A percentile compares a stretch with the other conserved stretches of the same genome.
Conservation (phyloP, 1,139 yeast species). For the Suhomyces panamericanus region DNA sequence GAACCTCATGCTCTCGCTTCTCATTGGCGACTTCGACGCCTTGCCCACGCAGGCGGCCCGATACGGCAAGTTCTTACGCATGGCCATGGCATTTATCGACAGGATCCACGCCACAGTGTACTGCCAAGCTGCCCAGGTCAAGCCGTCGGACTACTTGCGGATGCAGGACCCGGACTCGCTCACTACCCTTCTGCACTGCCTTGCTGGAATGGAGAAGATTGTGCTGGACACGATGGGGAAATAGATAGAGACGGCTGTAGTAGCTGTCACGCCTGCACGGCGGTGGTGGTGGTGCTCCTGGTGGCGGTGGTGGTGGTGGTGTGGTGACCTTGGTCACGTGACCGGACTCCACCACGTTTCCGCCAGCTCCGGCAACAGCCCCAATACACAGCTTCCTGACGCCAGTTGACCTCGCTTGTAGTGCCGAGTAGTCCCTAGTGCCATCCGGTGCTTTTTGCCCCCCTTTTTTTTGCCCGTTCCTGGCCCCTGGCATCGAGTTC, state of each 20-base stretch:
- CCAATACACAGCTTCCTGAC: too few species aligned
- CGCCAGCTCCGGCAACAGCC: not conserved
- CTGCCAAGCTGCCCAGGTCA: slow-evolving; percentile 3
- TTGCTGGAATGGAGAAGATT: slow-evolving; percentile 22
- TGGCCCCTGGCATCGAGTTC: not conserved
- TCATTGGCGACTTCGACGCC: slow-evolving; percentile 30
- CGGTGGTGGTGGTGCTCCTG: too few species aligned
- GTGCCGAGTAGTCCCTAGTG: too few species aligned
- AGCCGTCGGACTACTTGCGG: slow-evolving; percentile 18
- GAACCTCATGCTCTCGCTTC: slow-evolving; percentile 34
- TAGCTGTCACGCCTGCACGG: not conserved
- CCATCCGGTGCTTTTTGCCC: too few species aligned
- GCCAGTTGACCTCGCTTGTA: too few species aligned
- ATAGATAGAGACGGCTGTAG: too few species aligned
- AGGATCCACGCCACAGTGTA: slow-evolving; percentile 25
- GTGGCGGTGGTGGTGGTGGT: not conserved
- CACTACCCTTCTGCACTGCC: slow-evolving; percentile 20
- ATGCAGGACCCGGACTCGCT: slow-evolving; percentile 13
- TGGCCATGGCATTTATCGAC: slow-evolving; percentile 30
- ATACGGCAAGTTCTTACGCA: slow-evolving; percentile 27
- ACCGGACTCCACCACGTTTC: not conserved
- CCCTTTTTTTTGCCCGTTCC: too few species aligned
- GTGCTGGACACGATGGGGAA: not conserved
- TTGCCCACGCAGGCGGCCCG: slow-evolving; percentile 28
- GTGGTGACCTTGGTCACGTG: not conserved